phyloP scores from a whole-genome alignment of 768 basidiomycete genomes.

The Terana coerulea region DNA sequence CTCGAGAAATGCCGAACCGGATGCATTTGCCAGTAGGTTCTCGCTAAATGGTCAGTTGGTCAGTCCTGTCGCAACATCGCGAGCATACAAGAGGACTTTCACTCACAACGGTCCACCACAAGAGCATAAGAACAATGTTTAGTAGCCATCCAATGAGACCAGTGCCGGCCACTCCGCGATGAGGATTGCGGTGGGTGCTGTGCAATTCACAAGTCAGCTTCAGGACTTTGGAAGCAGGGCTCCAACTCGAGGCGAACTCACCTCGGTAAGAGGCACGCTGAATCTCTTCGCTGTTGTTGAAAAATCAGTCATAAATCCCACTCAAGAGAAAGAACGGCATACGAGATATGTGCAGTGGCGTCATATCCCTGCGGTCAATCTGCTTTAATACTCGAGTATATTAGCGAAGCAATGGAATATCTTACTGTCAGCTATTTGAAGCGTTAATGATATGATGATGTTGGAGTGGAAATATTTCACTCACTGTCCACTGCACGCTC shows the following conservation, averaged over 20 bases:
- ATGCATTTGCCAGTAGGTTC: constrained; percentile 54
- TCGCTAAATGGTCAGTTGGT: constrained; percentile 32
- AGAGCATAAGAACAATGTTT: constrained; percentile 80
- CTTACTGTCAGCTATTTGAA: no score
- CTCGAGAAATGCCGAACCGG: constrained; percentile 70
- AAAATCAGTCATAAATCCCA: constrained; percentile 12
- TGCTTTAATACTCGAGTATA: no score
- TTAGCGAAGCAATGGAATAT: no score
- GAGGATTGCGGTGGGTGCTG: constrained; percentile 56
- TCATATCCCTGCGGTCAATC: constrained; percentile 74
- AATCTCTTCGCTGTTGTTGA: constrained; percentile 65
- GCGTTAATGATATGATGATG: no score
- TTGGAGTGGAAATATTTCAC: no score
- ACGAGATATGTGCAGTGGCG: constrained; percentile 82
- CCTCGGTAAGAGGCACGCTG: constrained; percentile 73
- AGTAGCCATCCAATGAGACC: constrained; percentile 79
- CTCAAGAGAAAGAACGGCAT: constrained; percentile 24
- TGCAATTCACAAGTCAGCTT: constrained; percentile 10
- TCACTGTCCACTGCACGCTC: constrained; percentile 82
- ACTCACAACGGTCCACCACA: constrained; percentile 73
- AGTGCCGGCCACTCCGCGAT: constrained; percentile 69
- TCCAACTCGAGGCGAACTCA: constrained; percentile 26
- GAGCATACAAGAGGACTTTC: constrained; percentile 22
- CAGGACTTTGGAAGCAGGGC: no score
- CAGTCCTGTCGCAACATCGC: not conserved